These are phyloP conservation scores for Diaporthe sp. DNA, from an alignment of 2,329 filamentous ascomycete species.

Conservation along the genomic window DNA sequence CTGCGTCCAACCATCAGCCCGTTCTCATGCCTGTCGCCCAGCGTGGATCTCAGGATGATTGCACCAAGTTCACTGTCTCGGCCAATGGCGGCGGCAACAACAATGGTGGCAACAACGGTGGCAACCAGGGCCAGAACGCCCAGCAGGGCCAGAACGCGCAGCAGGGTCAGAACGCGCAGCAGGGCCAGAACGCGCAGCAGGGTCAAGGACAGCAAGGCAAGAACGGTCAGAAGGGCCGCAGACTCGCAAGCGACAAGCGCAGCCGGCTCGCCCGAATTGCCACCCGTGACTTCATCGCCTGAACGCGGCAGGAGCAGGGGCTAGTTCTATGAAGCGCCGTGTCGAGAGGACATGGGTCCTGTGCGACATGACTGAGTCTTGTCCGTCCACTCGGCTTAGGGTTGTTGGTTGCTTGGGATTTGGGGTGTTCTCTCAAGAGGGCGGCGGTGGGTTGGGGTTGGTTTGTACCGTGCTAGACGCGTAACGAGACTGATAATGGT, in stretches of 20 bases:
- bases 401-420: neutral
- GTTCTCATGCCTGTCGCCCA: constrained; percentile 56
- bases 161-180: neutral
- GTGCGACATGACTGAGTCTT: constrained; percentile 12
- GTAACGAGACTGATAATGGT: constrained; percentile 30
- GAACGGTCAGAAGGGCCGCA: neutral
- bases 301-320: neutral
- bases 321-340: constrained; percentile 21
- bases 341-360: constrained; percentile 7
- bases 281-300: constrained; percentile 35
- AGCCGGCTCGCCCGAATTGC: constrained; percentile 20
- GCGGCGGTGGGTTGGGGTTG: neutral
- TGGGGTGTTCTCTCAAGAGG: neutral
- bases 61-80: constrained; percentile 54
- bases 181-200: neutral
- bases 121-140: constrained; percentile 22
- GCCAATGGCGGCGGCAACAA: constrained; percentile 24
- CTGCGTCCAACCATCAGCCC: constrained; percentile 54
- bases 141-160: constrained; percentile 34
- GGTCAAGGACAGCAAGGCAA: neutral
- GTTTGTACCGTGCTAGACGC: constrained; percentile 31
- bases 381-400: constrained; percentile 10
- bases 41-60: constrained; percentile 57
- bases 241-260: constrained; percentile 24
- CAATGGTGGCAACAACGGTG: constrained; percentile 38